Conservation (phyloP, 2,329 filamentous ascomycete species). For the Alternaria brassicicola region DNA sequence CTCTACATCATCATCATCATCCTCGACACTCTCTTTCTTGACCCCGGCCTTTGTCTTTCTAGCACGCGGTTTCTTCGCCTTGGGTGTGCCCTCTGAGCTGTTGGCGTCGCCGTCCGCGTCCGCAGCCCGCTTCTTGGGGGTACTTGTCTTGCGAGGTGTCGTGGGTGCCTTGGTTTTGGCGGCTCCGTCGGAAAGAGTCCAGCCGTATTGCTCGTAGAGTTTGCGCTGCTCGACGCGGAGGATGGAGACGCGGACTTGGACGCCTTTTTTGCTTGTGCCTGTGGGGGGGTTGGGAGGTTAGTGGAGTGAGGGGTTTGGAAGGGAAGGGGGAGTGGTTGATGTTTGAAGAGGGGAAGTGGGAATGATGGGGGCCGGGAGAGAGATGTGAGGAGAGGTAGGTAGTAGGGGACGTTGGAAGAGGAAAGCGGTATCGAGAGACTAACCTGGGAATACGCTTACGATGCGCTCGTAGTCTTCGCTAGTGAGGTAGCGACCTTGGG, state of each 20-base stretch:
- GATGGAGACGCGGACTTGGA: conserved; percentile 24
- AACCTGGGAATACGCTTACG: conserved; percentile 27
- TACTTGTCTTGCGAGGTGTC: neutral
- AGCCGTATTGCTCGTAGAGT: conserved; percentile 22
- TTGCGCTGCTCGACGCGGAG: conserved; percentile 20
- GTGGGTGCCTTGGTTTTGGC: too few species aligned
- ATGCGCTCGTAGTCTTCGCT: too few species aligned
- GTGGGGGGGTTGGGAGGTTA: too few species aligned
- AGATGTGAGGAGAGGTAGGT: too few species aligned
- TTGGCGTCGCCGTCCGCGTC: neutral
- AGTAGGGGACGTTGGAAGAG: neutral
- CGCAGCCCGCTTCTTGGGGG: neutral
- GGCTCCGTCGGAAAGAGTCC: conserved; percentile 16
- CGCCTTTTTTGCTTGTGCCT: too few species aligned
- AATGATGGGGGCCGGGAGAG: too few species aligned
- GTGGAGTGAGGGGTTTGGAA: conserved; percentile 11
- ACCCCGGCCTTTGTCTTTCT: conserved; percentile 8
- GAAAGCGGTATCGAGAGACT: neutral
- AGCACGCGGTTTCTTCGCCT: conserved; percentile 19
- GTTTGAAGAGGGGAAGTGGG: neutral
- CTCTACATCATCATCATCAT: neutral
- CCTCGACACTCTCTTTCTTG: conserved; percentile 5
- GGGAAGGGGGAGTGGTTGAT: neutral
- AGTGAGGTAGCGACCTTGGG: conserved; percentile 20
- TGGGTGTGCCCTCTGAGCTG: conserved; percentile 6